Percentiles rank a stretch among this genome's conserved stretches.
phyloP scores from a whole-genome alignment of 2,329 filamentous ascomycete genomes.

The Pseudopyricularia cyperi region DNA sequence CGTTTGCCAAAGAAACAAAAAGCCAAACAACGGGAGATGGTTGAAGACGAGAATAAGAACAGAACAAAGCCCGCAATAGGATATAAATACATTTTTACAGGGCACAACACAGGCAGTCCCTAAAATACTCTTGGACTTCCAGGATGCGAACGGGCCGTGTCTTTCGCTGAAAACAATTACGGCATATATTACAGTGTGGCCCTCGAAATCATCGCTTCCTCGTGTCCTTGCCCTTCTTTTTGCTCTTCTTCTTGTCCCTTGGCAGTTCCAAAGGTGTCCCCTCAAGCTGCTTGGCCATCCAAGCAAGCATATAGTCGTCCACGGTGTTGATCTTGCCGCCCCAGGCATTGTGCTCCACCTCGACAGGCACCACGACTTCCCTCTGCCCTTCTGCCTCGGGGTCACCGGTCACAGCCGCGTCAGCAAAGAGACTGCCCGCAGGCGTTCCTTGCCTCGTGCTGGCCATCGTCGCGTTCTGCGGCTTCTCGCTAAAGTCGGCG shows the following conservation, averaged over 20 bases:
- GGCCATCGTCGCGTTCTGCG: slow-evolving; percentile 27
- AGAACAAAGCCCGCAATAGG: too few relatives aligned
- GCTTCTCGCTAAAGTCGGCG: slow-evolving; percentile 66
- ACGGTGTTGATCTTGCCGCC: slow-evolving; percentile 46
- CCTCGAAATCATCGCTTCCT: slow-evolving; percentile 27
- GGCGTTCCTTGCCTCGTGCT: slow-evolving; percentile 40
- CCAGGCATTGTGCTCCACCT: slow-evolving; percentile 45
- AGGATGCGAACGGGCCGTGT: too few relatives aligned
- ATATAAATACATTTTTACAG: too few relatives aligned
- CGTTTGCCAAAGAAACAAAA: too few relatives aligned
- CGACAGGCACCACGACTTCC: slow-evolving; percentile 7
- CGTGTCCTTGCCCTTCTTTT: slow-evolving; percentile 44
- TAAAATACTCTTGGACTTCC: too few relatives aligned
- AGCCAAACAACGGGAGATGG: too few relatives aligned
- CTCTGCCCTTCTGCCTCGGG: slow-evolving; percentile 5
- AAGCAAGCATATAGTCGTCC: slow-evolving; percentile 62
- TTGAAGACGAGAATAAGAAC: too few relatives aligned
- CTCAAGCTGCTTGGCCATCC: slow-evolving; percentile 51
- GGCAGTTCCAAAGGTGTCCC: slow-evolving; percentile 48
- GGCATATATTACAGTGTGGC: neutral
- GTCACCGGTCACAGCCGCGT: slow-evolving; percentile 9
- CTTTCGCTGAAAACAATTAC: too few relatives aligned
- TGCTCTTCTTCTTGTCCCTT: slow-evolving; percentile 50
- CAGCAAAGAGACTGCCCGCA: slow-evolving; percentile 17
- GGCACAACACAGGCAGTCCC: too few relatives aligned